Percentiles rank a stretch among this genome's conserved stretches.
Evolutionary conservation across 1,284 basidiomycete species (phyloP).

Genomic region (Apiotrichum mycotoxinovorans): DNA sequence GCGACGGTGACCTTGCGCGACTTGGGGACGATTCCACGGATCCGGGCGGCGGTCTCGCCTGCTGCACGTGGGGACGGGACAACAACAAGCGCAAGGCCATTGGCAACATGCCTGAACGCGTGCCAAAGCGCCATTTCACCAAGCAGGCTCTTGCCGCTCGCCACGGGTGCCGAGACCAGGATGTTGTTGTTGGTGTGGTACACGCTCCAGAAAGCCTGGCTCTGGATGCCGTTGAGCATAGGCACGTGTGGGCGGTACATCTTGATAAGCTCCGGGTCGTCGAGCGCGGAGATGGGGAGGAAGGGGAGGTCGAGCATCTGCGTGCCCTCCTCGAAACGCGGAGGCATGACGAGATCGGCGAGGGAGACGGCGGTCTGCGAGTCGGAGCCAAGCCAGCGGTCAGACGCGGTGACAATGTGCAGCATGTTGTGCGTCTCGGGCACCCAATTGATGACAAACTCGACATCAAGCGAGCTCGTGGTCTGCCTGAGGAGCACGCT

Average conservation of each 20-base stretch:
- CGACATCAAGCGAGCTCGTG: constrained; percentile 62
- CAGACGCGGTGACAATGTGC: constrained; percentile 81
- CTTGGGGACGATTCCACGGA: constrained; percentile 35
- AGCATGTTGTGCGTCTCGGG: constrained; percentile 62
- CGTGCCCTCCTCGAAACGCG: constrained; percentile 61
- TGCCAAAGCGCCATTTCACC: constrained; percentile 68
- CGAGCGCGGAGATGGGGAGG: constrained; percentile 60
- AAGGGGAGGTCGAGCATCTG: constrained; percentile 77
- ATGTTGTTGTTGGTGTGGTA: constrained; percentile 67
- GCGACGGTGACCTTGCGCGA: constrained; percentile 28
- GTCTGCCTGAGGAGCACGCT: constrained; percentile 67
- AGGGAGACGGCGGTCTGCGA: constrained; percentile 65
- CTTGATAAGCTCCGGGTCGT: constrained; percentile 55
- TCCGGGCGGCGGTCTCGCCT: constrained; percentile 39
- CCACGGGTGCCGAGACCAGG: constrained; percentile 76
- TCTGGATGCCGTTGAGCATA: constrained; percentile 81
- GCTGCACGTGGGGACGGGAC: constrained; percentile 44
- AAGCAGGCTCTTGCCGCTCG: constrained; percentile 76
- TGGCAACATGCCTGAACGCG: constrained; percentile 36
- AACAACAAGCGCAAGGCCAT: constrained; percentile 41
- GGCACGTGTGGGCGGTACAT: constrained; percentile 54
- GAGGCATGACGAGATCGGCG: constrained; percentile 72
- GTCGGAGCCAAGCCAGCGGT: constrained; percentile 91
- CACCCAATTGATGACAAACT: constrained; percentile 75
- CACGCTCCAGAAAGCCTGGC: constrained; percentile 82